Conservation (phyloP, 371 early-diverging fungal species). For the Parasitella parasitica region DNA sequence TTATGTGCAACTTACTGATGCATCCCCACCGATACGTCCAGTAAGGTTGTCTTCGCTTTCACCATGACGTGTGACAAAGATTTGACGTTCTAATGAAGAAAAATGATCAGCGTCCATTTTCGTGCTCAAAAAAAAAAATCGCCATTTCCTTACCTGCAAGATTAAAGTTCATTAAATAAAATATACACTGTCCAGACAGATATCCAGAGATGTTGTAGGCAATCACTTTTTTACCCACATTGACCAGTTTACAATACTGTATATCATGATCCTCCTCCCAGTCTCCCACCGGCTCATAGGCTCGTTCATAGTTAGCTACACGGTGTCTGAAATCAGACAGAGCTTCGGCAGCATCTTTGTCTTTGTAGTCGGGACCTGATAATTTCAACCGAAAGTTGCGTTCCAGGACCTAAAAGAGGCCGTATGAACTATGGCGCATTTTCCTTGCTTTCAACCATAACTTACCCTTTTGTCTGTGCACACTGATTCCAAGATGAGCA, state of each 20-base stretch:
- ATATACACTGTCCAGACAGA: conserved; percentile 79
- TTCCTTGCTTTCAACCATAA: not conserved
- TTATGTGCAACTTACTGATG: conserved; percentile 49
- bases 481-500: conserved; percentile 70
- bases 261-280: conserved; percentile 74
- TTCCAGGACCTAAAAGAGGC: conserved; percentile 61
- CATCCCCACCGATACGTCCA: conserved; percentile 77
- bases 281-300: conserved; percentile 77
- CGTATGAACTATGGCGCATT: no score
- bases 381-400: conserved; percentile 81
- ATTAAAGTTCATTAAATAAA: conserved; percentile 84
- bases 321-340: conserved; percentile 74
- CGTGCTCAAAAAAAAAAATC: not conserved
- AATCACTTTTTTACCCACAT: conserved; percentile 84
- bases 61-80: conserved; percentile 84
- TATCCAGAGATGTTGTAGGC: conserved; percentile 82
- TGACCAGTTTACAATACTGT: conserved; percentile 80
- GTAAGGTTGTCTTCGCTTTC: conserved; percentile 63
- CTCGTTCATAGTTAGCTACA: conserved; percentile 79
- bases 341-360: conserved; percentile 67
- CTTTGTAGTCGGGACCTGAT: conserved; percentile 80
- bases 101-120: not conserved
- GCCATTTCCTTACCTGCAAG: conserved; percentile 35
- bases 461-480: conserved; percentile 66
- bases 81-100: conserved; percentile 56